Conservation (phyloP, 106 monocot species). For the Dactylorhiza incarnata region DNA sequence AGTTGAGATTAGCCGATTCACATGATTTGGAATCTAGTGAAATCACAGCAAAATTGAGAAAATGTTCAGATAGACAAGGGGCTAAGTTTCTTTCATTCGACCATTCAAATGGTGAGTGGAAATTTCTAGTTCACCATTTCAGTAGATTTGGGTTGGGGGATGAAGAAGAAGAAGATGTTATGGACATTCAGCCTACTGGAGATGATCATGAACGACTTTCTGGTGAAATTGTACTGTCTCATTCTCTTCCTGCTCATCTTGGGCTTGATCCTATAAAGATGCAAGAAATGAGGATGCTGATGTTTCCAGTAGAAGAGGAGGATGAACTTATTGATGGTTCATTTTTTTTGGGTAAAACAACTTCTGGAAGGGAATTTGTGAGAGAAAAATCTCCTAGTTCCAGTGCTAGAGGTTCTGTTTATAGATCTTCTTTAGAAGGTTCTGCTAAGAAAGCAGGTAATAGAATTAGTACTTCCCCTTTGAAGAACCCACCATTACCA, state of each 20-base stretch:
- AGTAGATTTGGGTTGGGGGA: constrained; percentile 87
- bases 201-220: constrained; percentile 24
- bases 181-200: constrained; percentile 33
- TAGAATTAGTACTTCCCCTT: constrained; percentile 21
- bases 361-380: constrained; percentile 19
- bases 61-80: constrained; percentile 46
- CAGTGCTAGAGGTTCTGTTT: constrained; percentile 34
- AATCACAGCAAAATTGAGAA: constrained; percentile 30
- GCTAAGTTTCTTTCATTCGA: constrained; percentile 71
- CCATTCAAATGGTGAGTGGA: constrained; percentile 54
- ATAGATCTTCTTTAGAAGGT: constrained; percentile 35
- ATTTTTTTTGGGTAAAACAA: constrained; percentile 33
- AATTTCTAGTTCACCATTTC: constrained; percentile 75
- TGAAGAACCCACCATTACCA: constrained; percentile 43
- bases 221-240: constrained; percentile 40
- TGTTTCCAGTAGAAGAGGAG: constrained; percentile 72
- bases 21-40: constrained; percentile 5
- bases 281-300: constrained; percentile 87
- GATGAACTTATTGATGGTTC: constrained; percentile 38
- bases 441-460: constrained; percentile 34
- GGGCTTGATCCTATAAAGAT: constrained; percentile 85
- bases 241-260: constrained; percentile 97
- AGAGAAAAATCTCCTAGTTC: constrained; percentile 47
- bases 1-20: neutral
- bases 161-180: constrained; percentile 76